These are phyloP conservation scores for Candida dubliniensis DNA, from an alignment of 1,139 yeast species.

Conservation along the genomic window DNA sequence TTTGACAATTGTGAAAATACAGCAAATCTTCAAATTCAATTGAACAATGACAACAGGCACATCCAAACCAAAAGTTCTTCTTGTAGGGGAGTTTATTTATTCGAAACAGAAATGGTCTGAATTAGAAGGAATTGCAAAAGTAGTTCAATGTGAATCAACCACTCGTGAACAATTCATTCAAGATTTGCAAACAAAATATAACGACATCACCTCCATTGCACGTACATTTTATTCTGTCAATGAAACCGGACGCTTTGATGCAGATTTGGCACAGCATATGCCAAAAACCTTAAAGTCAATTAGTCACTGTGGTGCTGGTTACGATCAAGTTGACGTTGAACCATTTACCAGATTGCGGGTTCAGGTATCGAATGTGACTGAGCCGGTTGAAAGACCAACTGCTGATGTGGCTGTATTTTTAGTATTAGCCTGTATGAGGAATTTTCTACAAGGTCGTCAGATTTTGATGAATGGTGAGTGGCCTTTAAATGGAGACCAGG, in stretches of 20 bases:
- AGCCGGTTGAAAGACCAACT: constrained; percentile 72
- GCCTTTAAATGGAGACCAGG: constrained; percentile 26
- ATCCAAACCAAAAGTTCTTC: constrained; percentile 51
- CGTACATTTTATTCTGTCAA: constrained; percentile 48
- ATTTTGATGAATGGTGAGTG: constrained; percentile 57
- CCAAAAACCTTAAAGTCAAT: constrained; percentile 64
- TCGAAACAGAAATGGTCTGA: constrained; percentile 61
- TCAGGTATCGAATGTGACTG: constrained; percentile 71
- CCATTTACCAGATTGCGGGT: constrained; percentile 49
- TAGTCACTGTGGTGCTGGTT: constrained; percentile 89
- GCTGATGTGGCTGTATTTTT: constrained; percentile 75
- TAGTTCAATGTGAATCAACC: constrained; percentile 44
- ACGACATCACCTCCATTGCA: constrained; percentile 47
- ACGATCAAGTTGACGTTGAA: constrained; percentile 71
- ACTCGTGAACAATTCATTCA: constrained; percentile 48
- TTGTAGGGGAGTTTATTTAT: constrained; percentile 52
- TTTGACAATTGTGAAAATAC: no score
- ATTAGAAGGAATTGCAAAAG: constrained; percentile 46
- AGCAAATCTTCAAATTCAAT: no score
- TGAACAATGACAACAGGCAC: not conserved
- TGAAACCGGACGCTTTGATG: constrained; percentile 72
- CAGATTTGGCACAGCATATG: constrained; percentile 59
- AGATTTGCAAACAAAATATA: constrained; percentile 50
- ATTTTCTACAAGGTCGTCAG: constrained; percentile 47
- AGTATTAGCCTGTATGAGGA: constrained; percentile 64